Base-by-base conservation (phyloP, 2,329 filamentous ascomycete species). In the Xylariaceae sp. region DNA sequence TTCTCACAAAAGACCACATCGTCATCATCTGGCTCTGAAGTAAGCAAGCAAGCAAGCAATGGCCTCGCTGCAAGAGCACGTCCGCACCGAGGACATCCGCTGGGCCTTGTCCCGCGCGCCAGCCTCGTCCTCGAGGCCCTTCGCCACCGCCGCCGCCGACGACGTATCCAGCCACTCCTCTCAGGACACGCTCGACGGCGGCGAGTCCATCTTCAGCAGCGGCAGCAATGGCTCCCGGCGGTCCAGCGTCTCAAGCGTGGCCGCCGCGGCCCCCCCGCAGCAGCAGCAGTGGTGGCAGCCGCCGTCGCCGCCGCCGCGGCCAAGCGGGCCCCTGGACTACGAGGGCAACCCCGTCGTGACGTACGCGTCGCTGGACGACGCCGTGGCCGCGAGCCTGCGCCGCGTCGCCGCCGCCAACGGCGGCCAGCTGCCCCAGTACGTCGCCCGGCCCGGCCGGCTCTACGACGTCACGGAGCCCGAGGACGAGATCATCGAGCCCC, bases 391-490 rank as follows among this genome's bases (percentile, higher is more conserved):
- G 36, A 50, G 49, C 38, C 11, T 34, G 32, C 18, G 9, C 5
- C 31, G 29, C 19, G 37, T 19, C 18, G 23, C 42, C 14, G 39
- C 36, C 29, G 32, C 23, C 10, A 25, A 25, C 34, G 32, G 25
- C 29, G 38, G 15, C 34, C 43, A 40, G 30, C 35, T 39, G 32
- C 49, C 47, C 16, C 46, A 43, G 27, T 44, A 46, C 16, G 40
- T 55, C 17, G 49, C 52, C 6, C 53, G 51, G 15, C 50, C 51
- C 2, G 51, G 51, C 3, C 56, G 57, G 39, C 43, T 58, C 13
- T 58, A 58, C 33, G 52, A 58, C 42, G 53, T 56, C 32, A 54
- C 57, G 37, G 55, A 58, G 22, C 51, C 52, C 5, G 55, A 57
- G 37, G 55, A 58, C 27, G 54, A 55, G 41, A 56, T 57, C 27